Percentiles rank a stretch among this genome's conserved stretches.
Conservation (phyloP, 176 grass and related monocot species). For the Dendrocalamus sinicus region DNA sequence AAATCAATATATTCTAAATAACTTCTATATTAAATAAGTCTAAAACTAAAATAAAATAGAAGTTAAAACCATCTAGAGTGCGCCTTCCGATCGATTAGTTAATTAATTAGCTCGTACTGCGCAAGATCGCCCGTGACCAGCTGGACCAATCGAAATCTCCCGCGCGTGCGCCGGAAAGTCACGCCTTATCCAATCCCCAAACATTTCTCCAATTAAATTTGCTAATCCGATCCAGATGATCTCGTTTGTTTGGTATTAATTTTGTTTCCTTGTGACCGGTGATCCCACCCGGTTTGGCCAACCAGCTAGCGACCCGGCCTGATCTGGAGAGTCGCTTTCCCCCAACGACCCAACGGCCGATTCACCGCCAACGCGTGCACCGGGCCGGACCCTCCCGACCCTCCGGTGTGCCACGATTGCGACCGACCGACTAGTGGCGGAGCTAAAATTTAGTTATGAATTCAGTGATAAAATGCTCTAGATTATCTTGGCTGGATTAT, state of each 20-base stretch:
- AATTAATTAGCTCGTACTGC: too few relatives aligned
- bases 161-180: conserved; percentile 42
- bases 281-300: neutral
- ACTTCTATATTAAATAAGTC: too few relatives aligned
- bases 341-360: neutral
- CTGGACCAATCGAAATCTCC: conserved; percentile 27
- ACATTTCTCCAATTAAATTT: neutral
- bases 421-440: neutral
- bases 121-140: neutral
- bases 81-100: too few relatives aligned
- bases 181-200: conserved; percentile 25
- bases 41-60: too few relatives aligned
- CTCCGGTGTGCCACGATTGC: conserved; percentile 9
- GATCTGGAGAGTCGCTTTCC: conserved; percentile 26
- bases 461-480: too few relatives aligned
- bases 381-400: neutral
- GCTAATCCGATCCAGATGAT: neutral
- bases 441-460: too few relatives aligned
- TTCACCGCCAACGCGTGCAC: conserved; percentile 41
- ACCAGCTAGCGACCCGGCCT: neutral
- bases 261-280: neutral
- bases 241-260: neutral
- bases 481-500: too few relatives aligned
- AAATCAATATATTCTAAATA: too few relatives aligned
- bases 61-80: too few relatives aligned